A percentile compares a stretch with the other conserved stretches of the same genome.
phyloP scores from a whole-genome alignment of 2,329 filamentous ascomycete species.

The Cordyceps militaris region DNA sequence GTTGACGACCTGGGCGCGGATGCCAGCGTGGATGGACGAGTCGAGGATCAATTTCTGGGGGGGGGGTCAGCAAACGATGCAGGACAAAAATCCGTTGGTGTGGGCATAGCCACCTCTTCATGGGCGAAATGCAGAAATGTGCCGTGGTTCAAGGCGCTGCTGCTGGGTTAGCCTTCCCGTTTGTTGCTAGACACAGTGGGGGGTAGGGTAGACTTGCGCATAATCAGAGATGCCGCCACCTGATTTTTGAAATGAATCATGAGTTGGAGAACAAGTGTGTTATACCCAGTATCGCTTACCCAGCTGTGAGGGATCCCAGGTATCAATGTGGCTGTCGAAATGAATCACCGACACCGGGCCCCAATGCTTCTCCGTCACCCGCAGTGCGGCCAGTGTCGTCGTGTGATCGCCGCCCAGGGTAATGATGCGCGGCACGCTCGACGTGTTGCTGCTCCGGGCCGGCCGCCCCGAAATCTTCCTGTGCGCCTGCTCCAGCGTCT shows the following conservation, averaged over 20 bases:
- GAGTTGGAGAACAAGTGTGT: background rate
- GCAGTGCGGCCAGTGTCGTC: constrained; percentile 57
- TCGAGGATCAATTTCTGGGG: constrained; percentile 53
- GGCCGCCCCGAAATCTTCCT: constrained; percentile 14
- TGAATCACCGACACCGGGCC: constrained; percentile 60
- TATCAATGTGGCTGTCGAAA: constrained; percentile 54
- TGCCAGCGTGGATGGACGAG: constrained; percentile 67
- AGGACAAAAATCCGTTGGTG: background rate
- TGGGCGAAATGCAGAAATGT: constrained; percentile 22
- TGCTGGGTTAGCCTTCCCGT: background rate
- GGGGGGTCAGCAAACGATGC: background rate
- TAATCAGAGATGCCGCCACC: constrained; percentile 19
- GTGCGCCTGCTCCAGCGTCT: constrained; percentile 19
- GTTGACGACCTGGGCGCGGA: constrained; percentile 63
- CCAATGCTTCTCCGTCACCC: constrained; percentile 53
- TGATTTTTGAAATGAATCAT: background rate
- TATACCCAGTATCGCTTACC: constrained; percentile 5
- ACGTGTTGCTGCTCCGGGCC: constrained; percentile 12
- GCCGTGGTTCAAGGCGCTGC: constrained; percentile 20
- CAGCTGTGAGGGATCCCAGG: constrained; percentile 18
- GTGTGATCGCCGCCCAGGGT: constrained; percentile 67
- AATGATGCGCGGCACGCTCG: constrained; percentile 35
- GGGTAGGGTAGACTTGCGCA: constrained; percentile 13
- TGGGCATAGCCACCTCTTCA: constrained; percentile 13
- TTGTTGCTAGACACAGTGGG: background rate